Evolutionary conservation across 192 early-diverging fungal genomes (phyloP), one percentile per base, ranked within the genome.

Genomic region (Coemansia sp.): DNA sequence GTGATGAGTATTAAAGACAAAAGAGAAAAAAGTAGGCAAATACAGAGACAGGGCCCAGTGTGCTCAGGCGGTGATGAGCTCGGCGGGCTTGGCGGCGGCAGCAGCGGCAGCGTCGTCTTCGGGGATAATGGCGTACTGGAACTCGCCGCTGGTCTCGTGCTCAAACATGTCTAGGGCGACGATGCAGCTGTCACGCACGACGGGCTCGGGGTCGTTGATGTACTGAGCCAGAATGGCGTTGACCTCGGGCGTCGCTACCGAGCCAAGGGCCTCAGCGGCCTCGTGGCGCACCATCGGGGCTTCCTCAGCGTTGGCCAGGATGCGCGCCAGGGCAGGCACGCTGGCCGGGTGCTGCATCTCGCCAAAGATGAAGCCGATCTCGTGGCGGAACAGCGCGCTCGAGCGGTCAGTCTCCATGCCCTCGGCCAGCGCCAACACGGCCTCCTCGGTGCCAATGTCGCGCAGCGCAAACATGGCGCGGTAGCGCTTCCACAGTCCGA

Each of bases 141-240:
- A 87, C 46, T 90, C 83, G 44, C 83, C 85, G 43, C 80, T 83
- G 42, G 80, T 87, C 73, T 97, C 93, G 62, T 94, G 84, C 48
- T 92, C 94, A 44, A 83, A 90, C 92, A 98, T 98, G 48, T 98
- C 96, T 52, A 98, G 76, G 4, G 92, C 96, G 32, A 98, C 91
- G 7, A 88, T 64, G 74, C 93, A 94, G 64, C 84, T 87, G 58
- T 98, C 93, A 35, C 89, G 82, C 7, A 98, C 93, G 9, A 95
- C 90, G 9, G 80, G 79, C 47, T 90, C 89, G 4, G 82, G 51
- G 61, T 96, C 94, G 5, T 81, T 56, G 39, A 77, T 64, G 59
- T 84, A 96, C 52, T 85, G 57, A 39, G 85, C 73, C 43, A 98
- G 69, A 19, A 85, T 78, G 9, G 67, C 73, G 37, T 93, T 83